phyloP scores from a whole-genome alignment of 257 asterid genomes.

The Gentiana macrophylla region DNA sequence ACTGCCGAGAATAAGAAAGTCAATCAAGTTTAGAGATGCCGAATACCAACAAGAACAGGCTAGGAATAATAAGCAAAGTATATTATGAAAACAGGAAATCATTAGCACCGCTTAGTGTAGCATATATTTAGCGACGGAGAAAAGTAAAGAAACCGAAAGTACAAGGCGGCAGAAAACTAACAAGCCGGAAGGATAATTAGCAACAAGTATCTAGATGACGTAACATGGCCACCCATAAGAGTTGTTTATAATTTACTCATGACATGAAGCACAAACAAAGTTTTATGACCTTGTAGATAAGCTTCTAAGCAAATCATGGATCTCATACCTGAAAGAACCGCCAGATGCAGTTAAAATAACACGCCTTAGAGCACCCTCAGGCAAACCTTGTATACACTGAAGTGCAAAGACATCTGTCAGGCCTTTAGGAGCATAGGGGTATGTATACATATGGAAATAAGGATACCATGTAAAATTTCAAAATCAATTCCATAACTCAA shows the following conservation, averaged over 20 bases:
- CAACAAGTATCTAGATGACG: background rate
- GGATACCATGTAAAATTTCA: background rate
- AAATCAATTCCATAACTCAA: background rate
- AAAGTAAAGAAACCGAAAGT: background rate
- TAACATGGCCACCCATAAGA: too few relatives aligned
- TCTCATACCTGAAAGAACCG: constrained; percentile 76
- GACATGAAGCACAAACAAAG: background rate
- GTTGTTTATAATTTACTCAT: background rate
- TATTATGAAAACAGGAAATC: background rate
- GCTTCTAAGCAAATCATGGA: too few relatives aligned
- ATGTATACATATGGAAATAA: background rate
- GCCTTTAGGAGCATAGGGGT: background rate
- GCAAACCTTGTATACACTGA: constrained; percentile 98
- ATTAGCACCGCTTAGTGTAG: background rate
- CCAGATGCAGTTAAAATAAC: constrained; percentile 96
- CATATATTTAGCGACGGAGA: too few relatives aligned
- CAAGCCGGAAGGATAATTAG: background rate
- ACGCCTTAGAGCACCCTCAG: constrained; percentile 93
- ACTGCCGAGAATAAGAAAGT: too few relatives aligned
- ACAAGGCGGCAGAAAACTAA: background rate
- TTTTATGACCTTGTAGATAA: background rate
- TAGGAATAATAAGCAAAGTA: too few relatives aligned
- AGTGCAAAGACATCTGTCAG: constrained; percentile 14
- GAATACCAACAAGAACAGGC: too few relatives aligned
- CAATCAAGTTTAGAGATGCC: too few relatives aligned